These are phyloP conservation scores for Cardiospermum halicacabum DNA, from an alignment of 345 rosid genomes.

Conservation along the genomic window DNA sequence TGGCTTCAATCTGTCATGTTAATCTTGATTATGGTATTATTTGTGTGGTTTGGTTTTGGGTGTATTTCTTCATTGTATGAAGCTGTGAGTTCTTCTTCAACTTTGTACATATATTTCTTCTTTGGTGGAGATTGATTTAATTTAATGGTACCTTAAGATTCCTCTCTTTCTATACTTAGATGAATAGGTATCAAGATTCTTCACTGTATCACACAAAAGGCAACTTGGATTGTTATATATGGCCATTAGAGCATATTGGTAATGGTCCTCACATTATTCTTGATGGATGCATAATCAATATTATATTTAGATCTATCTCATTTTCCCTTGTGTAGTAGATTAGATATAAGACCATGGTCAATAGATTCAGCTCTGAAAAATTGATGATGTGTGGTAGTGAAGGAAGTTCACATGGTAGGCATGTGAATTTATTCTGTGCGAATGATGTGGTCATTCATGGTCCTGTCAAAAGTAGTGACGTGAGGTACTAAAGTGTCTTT, in stretches of 20 bases:
- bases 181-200: neutral
- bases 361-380: too few species aligned
- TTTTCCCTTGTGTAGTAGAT: neutral
- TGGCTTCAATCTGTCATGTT: too few species aligned
- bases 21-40: neutral
- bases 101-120: neutral
- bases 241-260: neutral
- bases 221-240: neutral
- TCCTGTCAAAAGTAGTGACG: conserved; percentile 23
- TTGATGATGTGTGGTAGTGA: neutral
- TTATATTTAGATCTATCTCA: too few species aligned
- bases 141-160: neutral
- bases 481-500: neutral
- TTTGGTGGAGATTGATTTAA: neutral
- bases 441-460: conserved; percentile 15
- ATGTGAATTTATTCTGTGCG: conserved; percentile 13
- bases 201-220: neutral
- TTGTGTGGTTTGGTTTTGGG: neutral
- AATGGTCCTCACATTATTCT: neutral
- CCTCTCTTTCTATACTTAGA: neutral
- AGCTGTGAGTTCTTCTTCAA: neutral
- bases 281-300: neutral
- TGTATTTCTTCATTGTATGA: neutral
- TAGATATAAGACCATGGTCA: too few species aligned
- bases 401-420: neutral